phyloP scores from a whole-genome alignment of 2,329 filamentous ascomycete species.

The Coniochaeta ligniaria region DNA sequence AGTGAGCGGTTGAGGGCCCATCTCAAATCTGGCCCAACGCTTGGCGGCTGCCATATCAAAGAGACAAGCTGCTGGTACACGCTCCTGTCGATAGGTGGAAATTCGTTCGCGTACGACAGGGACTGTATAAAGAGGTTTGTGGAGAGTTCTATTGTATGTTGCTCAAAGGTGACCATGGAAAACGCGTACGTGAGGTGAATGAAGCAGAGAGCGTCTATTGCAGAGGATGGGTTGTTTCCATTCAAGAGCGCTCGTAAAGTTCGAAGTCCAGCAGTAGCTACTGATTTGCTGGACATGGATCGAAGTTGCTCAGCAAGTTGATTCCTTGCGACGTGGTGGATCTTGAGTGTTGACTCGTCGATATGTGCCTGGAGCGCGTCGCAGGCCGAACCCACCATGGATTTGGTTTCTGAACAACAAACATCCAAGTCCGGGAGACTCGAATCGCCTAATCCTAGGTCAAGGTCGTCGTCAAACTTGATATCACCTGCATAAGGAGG shows the following conservation, averaged over 20 bases:
- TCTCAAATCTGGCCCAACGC: slow-evolving; percentile 11
- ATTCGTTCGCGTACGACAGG: slow-evolving; percentile 31
- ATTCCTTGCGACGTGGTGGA: slow-evolving; percentile 31
- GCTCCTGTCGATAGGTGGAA: slow-evolving; percentile 27
- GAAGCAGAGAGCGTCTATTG: slow-evolving; percentile 41
- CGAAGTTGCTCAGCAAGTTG: slow-evolving; percentile 32
- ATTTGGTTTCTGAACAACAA: slow-evolving; percentile 23
- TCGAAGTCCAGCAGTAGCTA: slow-evolving; percentile 34
- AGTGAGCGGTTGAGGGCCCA: neutral
- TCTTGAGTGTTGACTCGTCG: slow-evolving; percentile 33
- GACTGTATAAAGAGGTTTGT: slow-evolving; percentile 38
- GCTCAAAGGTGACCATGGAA: slow-evolving; percentile 36
- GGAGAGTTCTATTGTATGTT: slow-evolving; percentile 26
- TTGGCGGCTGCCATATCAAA: slow-evolving; percentile 40
- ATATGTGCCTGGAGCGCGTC: slow-evolving; percentile 39
- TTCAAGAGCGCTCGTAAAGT: slow-evolving; percentile 31
- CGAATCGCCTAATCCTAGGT: neutral
- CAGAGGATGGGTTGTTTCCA: slow-evolving; percentile 26
- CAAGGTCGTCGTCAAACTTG: slow-evolving; percentile 22
- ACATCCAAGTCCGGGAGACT: slow-evolving; percentile 12
- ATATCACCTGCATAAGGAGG: slow-evolving; percentile 27
- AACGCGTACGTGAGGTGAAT: slow-evolving; percentile 45
- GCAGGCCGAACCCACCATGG: slow-evolving; percentile 36
- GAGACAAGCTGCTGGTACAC: slow-evolving; percentile 36
- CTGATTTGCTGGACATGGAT: slow-evolving; percentile 26